phyloP scores from a whole-genome alignment of 495 filamentous ascomycete genomes.

The Talaromyces borbonicus region DNA sequence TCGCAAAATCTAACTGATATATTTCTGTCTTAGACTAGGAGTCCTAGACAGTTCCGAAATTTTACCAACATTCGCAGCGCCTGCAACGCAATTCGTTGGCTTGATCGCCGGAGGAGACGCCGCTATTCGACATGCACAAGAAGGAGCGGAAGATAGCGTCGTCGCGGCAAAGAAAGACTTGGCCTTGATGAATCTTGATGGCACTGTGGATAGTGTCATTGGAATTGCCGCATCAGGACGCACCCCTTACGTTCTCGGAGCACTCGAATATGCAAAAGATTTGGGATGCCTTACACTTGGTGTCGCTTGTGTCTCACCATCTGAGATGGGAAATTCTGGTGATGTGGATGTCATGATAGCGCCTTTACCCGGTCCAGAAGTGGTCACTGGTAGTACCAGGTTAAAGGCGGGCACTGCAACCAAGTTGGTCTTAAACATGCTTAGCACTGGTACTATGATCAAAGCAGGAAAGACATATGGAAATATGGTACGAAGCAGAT shows the following conservation, averaged over 20 bases:
- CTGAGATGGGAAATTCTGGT: conserved; percentile 17
- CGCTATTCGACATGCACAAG: conserved; percentile 28
- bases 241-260: conserved; percentile 30
- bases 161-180: conserved; percentile 18
- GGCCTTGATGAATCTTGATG: conserved; percentile 16
- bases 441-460: conserved; percentile 32
- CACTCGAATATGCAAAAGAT: conserved; percentile 22
- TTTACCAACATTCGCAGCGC: conserved; percentile 28
- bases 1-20: not conserved
- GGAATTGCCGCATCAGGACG: conserved; percentile 33
- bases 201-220: conserved; percentile 24
- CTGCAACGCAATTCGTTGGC: conserved; percentile 24
- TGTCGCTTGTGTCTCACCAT: conserved; percentile 24
- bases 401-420: conserved; percentile 31
- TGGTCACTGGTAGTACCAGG: conserved; percentile 31
- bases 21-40: too few relatives aligned
- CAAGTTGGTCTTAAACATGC: conserved; percentile 31
- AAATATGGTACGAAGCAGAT: conserved; percentile 22
- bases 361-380: conserved; percentile 25
- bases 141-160: conserved; percentile 29
- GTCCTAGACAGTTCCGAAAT: conserved; percentile 33
- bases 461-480: conserved; percentile 30
- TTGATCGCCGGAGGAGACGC: conserved; percentile 30
- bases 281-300: conserved; percentile 26
- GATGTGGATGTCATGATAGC: conserved; percentile 23